These are phyloP conservation scores for Platanthera guangdongensis DNA, from an alignment of 106 monocot species.

Conservation along the genomic window DNA sequence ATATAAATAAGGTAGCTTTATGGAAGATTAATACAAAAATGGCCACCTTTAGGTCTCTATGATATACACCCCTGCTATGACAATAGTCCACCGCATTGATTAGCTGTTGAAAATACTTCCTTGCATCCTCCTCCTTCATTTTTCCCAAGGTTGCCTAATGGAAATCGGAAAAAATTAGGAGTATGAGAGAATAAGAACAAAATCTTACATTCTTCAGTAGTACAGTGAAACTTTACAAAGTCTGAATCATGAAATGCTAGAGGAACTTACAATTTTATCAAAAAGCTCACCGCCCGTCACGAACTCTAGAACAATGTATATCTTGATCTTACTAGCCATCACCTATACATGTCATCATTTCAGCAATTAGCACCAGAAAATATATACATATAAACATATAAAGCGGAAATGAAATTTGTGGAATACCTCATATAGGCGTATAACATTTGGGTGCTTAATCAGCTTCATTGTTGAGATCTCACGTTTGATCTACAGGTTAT, in stretches of 20 bases:
- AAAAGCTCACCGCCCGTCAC: slow-evolving; percentile 89
- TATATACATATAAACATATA: too few relatives aligned
- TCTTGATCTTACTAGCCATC: slow-evolving; percentile 92
- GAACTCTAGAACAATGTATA: slow-evolving; percentile 77
- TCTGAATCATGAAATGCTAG: neutral
- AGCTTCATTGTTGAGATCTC: slow-evolving; percentile 68
- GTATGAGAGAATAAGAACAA: neutral
- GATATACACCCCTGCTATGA: slow-evolving; percentile 90
- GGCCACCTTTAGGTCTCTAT: slow-evolving; percentile 83
- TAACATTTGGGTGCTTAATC: slow-evolving; percentile 49
- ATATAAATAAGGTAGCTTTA: neutral
- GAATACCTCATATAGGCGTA: slow-evolving; percentile 44
- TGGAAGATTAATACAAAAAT: neutral
- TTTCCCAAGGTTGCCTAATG: slow-evolving; percentile 55
- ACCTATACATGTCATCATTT: slow-evolving; percentile 32
- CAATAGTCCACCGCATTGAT: slow-evolving; percentile 93
- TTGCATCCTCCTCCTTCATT: slow-evolving; percentile 86
- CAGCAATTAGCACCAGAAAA: neutral
- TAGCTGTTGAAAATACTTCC: slow-evolving; percentile 92
- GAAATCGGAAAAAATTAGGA: slow-evolving; percentile 2
- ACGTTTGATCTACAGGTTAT: slow-evolving; percentile 41
- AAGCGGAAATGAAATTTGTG: neutral
- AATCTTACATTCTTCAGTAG: neutral
- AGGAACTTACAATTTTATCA: slow-evolving; percentile 75
- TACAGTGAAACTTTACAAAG: neutral